Base-by-base conservation (phyloP, 202 grass and related monocot species). In the Cymbopogon flexuosus region DNA sequence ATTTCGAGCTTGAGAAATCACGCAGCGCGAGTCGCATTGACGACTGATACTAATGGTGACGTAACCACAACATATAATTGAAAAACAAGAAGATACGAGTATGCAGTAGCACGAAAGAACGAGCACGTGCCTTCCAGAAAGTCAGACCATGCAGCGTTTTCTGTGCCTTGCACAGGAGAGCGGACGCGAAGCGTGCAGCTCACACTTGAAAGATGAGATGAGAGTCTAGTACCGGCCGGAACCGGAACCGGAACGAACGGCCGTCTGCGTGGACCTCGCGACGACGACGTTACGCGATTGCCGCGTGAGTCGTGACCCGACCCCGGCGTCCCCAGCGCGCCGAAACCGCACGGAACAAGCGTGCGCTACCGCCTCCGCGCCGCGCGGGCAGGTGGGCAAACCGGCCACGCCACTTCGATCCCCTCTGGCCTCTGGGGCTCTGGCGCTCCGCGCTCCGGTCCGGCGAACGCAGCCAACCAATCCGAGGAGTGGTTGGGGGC, bases 321-420 rank as follows among this genome's bases (percentile, higher is more conserved):
- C 1, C n/a, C 36, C 35, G 18, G 9, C 35, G 37, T 68, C 21
- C 33, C n/a, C 21, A 2, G 42, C 51, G 43, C 43, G 37, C 66
- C 67, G 54, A 81, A 72, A 46, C 37, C 67, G 40, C 79, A 46
- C 45, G 56, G 56, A 43, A 42, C 36, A 7, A 58, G 64, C 34
- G 27, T 5, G 23, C 15, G 27, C 14, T n/a, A 2, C 6, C 5
- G 13, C 46, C 46, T 6, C 6, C 10, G 40, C 15, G 13, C 45
- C 46, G 4, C 46, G 14, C 4, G 34, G 21, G 77, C 47, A 58
- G 47, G 75, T 65, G 24, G 75, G 31, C 29, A 35, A 33, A 8
- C 19, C 27, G n/a, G 10, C 47, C 47, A n/a, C 47, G 47, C 47
- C 47, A 51, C 47, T 5, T 47, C 8, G 0, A 27, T 27, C 27